Percentiles rank a stretch among this genome's conserved stretches.
These are phyloP conservation scores for Asterophora parasitica DNA, from an alignment of 768 basidiomycete genomes.

Conservation along the genomic window DNA sequence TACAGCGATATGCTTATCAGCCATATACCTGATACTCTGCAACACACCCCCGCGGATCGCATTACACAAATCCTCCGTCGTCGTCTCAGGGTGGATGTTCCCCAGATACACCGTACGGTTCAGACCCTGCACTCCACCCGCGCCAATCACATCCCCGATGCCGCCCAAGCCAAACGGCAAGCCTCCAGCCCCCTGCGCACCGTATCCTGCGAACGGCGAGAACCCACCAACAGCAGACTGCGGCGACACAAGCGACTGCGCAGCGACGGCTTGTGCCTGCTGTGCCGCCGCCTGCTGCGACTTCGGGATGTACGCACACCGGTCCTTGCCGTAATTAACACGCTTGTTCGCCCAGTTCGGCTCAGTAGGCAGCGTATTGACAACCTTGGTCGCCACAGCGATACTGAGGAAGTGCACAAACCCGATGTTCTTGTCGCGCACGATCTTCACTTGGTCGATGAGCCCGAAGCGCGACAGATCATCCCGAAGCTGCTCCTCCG, in stretches of 20 bases:
- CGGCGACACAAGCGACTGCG: constrained; percentile 56
- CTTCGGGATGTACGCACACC: constrained; percentile 96
- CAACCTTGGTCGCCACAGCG: constrained; percentile 93
- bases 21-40: constrained; percentile 92
- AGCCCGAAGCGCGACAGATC: constrained; percentile 90
- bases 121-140: constrained; percentile 42
- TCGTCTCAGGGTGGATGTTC: constrained; percentile 95
- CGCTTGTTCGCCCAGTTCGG: constrained; percentile 93
- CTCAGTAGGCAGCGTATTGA: constrained; percentile 87
- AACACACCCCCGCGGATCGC: constrained; percentile 94
- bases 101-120: constrained; percentile 96
- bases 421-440: constrained; percentile 97
- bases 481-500: constrained; percentile 88
- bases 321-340: constrained; percentile 98
- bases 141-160: no score
- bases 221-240: constrained; percentile 42
- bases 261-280: constrained; percentile 83
- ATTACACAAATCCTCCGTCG: constrained; percentile 93
- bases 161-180: no score
- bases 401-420: constrained; percentile 99
- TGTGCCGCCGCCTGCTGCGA: constrained; percentile 88
- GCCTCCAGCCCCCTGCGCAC: no score
- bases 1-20: constrained; percentile 96
- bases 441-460: constrained; percentile 99
- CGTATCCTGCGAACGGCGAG: constrained; percentile 47